These are phyloP conservation scores for Diddensiella caesifluorescens DNA, from an alignment of 805 yeast species.

Conservation along the genomic window DNA sequence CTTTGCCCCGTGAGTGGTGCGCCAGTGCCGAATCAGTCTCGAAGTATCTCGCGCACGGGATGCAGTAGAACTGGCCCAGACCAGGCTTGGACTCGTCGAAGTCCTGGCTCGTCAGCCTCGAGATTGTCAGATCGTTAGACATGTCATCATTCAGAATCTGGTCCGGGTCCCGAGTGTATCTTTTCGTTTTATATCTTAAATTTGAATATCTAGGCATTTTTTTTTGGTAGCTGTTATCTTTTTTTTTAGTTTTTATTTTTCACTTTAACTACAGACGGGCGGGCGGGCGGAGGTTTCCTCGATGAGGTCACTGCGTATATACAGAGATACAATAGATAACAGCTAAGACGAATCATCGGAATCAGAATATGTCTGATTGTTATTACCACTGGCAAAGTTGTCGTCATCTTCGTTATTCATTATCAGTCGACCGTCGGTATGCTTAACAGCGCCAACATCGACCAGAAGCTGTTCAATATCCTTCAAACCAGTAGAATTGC, in stretches of 20 bases:
- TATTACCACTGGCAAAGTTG: too few species aligned
- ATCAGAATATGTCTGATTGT: too few species aligned
- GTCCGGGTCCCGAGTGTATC: constrained; percentile 57
- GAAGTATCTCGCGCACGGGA: constrained; percentile 89
- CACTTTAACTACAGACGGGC: not conserved
- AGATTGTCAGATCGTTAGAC: constrained; percentile 55
- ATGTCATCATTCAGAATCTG: constrained; percentile 69
- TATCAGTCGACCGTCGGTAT: constrained; percentile 59
- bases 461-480: constrained; percentile 76
- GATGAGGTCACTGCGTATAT: too few species aligned
- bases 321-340: too few species aligned
- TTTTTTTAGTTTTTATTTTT: not conserved
- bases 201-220: constrained; percentile 84
- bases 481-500: constrained; percentile 60
- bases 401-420: constrained; percentile 44
- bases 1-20: constrained; percentile 67
- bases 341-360: not conserved
- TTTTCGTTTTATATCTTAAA: constrained; percentile 70
- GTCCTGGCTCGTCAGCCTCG: constrained; percentile 62
- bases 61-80: constrained; percentile 87
- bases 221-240: too few species aligned
- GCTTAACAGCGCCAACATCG: constrained; percentile 57
- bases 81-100: constrained; percentile 90
- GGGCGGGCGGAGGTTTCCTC: too few species aligned
- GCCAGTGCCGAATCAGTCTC: constrained; percentile 70